These are phyloP conservation scores for Mortierella claussenii DNA, from an alignment of 192 early-diverging fungal species.

Conservation along the genomic window DNA sequence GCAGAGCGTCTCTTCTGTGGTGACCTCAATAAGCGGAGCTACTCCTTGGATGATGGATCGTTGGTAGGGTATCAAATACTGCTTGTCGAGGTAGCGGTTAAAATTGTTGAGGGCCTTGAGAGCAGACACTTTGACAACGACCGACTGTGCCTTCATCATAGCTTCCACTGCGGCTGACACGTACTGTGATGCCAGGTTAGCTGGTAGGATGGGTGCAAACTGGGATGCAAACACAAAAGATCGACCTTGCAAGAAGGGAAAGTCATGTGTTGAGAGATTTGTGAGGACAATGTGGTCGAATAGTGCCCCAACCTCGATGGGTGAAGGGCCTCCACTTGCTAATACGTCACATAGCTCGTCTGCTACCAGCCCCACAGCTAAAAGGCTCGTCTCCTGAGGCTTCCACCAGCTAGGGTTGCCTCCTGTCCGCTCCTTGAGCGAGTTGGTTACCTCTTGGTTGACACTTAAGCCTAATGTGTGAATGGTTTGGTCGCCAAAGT, in stretches of 20 bases:
- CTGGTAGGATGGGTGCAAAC: slow-evolving; percentile 76
- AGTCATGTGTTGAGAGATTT: slow-evolving; percentile 58
- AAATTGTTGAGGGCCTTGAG: slow-evolving; percentile 73
- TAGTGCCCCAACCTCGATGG: slow-evolving; percentile 72
- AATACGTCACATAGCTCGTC: slow-evolving; percentile 67
- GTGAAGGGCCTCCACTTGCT: slow-evolving; percentile 21
- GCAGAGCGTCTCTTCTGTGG: slow-evolving; percentile 70
- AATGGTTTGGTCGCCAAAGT: slow-evolving; percentile 9
- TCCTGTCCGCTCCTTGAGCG: slow-evolving; percentile 19
- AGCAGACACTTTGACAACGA: slow-evolving; percentile 75
- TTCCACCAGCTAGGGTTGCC: slow-evolving; percentile 70
- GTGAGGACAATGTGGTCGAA: slow-evolving; percentile 86
- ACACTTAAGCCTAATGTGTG: slow-evolving; percentile 9
- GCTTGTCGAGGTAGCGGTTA: slow-evolving; percentile 55
- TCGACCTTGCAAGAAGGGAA: slow-evolving; percentile 89
- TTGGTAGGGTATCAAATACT: slow-evolving; percentile 64
- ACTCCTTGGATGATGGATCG: slow-evolving; percentile 69
- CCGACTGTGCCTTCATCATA: slow-evolving; percentile 57
- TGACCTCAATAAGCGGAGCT: slow-evolving; percentile 57
- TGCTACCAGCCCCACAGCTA: slow-evolving; percentile 73
- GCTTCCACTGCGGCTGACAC: slow-evolving; percentile 78
- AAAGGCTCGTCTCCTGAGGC: slow-evolving; percentile 80
- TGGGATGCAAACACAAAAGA: slow-evolving; percentile 86
- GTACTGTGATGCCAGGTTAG: slow-evolving; percentile 71
- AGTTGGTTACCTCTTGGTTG: slow-evolving; percentile 58